Conservation (phyloP, 306 rosid species). For the Medicago ruthenica region DNA sequence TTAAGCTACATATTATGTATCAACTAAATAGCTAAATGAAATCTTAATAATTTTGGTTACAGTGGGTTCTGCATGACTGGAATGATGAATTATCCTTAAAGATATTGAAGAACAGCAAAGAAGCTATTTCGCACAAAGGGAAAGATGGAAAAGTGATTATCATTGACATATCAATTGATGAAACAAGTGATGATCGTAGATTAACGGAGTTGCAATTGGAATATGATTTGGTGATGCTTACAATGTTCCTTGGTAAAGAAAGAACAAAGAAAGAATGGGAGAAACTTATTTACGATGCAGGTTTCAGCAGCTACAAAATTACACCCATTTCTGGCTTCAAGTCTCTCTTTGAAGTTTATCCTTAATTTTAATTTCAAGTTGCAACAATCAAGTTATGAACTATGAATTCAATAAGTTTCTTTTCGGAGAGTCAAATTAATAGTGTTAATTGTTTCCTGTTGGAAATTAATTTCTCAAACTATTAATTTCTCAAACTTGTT, state of each 20-base stretch:
- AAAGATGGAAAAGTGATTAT: constrained; percentile 58
- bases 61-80: constrained; percentile 54
- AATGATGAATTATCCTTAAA: constrained; percentile 53
- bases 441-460: background rate
- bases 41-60: background rate
- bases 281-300: constrained; percentile 56
- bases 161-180: constrained; percentile 58
- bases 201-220: constrained; percentile 48
- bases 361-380: constrained; percentile 37
- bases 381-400: background rate
- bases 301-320: constrained; percentile 55
- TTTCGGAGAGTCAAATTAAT: background rate
- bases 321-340: constrained; percentile 48
- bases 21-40: too few species aligned
- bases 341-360: constrained; percentile 66
- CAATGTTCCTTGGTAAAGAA: constrained; percentile 44
- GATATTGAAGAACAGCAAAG: constrained; percentile 60
- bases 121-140: constrained; percentile 50
- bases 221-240: constrained; percentile 59
- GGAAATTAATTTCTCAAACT: background rate
- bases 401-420: constrained; percentile 6
- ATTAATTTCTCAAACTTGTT: background rate
- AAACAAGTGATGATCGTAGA: constrained; percentile 37
- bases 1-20: too few species aligned
- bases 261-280: constrained; percentile 60